phyloP scores from a whole-genome alignment of 2,329 filamentous ascomycete species.

The Cercospora sojina region DNA sequence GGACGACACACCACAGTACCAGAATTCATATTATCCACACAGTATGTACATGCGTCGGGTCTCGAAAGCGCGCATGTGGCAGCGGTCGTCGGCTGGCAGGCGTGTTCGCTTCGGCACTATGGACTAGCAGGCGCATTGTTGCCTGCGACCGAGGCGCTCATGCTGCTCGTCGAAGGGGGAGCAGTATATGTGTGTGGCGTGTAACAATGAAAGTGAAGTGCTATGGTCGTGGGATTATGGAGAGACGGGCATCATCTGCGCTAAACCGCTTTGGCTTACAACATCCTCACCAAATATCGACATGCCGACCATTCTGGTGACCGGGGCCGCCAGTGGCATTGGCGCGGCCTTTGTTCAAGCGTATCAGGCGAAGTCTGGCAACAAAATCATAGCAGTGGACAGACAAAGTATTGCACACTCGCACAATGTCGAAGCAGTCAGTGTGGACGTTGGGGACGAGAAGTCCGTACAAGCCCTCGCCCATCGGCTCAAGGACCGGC shows the following conservation, averaged over 20 bases:
- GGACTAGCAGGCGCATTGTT: conserved; percentile 4
- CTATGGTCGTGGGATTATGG: neutral
- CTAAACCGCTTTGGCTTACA: neutral
- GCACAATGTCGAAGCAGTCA: conserved; percentile 27
- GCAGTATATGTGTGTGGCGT: neutral
- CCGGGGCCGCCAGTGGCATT: conserved; percentile 43
- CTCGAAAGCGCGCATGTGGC: conserved; percentile 5
- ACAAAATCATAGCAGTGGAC: conserved; percentile 38
- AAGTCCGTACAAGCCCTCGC: conserved; percentile 30
- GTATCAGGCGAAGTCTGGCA: conserved; percentile 28
- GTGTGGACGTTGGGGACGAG: conserved; percentile 35
- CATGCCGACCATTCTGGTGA: conserved; percentile 36
- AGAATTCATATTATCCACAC: conserved; percentile 3
- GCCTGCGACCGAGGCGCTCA: conserved; percentile 7
- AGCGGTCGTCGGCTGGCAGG: neutral
- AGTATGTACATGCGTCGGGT: neutral
- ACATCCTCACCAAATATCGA: neutral
- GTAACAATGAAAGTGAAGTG: neutral
- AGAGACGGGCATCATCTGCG: neutral
- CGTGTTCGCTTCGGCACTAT: neutral
- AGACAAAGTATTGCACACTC: conserved; percentile 19
- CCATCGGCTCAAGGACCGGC: conserved; percentile 19
- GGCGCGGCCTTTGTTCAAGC: conserved; percentile 39
- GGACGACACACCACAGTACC: conserved; percentile 5
- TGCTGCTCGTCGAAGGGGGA: neutral